phyloP scores from a whole-genome alignment of 257 asterid genomes.

The Petunia secreta region DNA sequence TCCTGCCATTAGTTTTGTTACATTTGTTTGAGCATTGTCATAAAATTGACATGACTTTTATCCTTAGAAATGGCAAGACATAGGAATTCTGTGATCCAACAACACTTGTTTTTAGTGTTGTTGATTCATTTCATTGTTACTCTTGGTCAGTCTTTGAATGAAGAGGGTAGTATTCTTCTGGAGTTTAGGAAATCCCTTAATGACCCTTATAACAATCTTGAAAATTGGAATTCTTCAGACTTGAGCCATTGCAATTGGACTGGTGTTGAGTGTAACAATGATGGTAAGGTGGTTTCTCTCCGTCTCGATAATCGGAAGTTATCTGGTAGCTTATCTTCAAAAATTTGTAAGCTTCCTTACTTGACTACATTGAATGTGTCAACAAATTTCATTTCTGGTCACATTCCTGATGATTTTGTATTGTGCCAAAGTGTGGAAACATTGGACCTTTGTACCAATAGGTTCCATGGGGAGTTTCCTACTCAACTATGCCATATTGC shows the following conservation, averaged over 20 bases:
- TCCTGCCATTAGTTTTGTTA: conserved; percentile 17
- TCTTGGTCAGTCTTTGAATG: conserved; percentile 54
- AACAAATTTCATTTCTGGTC: conserved; percentile 66
- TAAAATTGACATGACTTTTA: conserved; percentile 26
- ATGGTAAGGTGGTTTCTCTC: conserved; percentile 51
- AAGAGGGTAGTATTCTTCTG: conserved; percentile 69
- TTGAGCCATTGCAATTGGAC: conserved; percentile 76
- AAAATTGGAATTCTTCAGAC: conserved; percentile 60
- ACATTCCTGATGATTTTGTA: conserved; percentile 55
- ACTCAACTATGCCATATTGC: conserved; percentile 48
- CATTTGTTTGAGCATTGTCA: conserved; percentile 18
- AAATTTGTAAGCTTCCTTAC: conserved; percentile 60
- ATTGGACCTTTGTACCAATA: conserved; percentile 82
- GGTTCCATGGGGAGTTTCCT: conserved; percentile 62
- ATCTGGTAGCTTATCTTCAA: conserved; percentile 68
- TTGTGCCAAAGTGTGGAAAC: conserved; percentile 48
- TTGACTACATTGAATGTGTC: conserved; percentile 60
- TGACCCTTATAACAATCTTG: conserved; percentile 62
- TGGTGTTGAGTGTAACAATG: conserved; percentile 54
- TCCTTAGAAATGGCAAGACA: conserved; percentile 53
- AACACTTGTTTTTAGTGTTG: conserved; percentile 38
- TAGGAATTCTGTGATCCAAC: conserved; percentile 25
- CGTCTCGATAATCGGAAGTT: conserved; percentile 57
- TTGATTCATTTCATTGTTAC: conserved; percentile 45
- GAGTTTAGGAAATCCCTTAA: conserved; percentile 57